A percentile compares a stretch with the other conserved stretches of the same genome.
Evolutionary conservation across 2,329 filamentous ascomycete species (phyloP).

Genomic region (Onygena corvina): DNA sequence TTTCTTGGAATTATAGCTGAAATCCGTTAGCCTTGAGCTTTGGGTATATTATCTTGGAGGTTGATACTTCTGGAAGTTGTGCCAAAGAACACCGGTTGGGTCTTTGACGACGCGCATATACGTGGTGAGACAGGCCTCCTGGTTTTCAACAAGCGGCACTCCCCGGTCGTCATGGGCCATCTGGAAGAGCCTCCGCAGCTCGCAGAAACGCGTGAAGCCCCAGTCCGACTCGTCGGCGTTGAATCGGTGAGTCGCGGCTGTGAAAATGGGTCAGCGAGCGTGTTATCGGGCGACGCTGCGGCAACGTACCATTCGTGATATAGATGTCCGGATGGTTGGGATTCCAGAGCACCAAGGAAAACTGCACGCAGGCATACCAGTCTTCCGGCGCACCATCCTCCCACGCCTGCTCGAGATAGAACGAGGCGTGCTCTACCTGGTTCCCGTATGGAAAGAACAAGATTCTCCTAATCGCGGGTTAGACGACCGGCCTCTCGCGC

Average conservation of each 20-base stretch:
- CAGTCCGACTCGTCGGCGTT: slow-evolving; percentile 94
- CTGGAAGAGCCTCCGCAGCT: slow-evolving; percentile 74
- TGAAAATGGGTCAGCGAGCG: slow-evolving; percentile 12
- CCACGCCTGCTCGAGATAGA: slow-evolving; percentile 93
- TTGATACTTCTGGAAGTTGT: slow-evolving; percentile 35
- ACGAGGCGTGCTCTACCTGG: slow-evolving; percentile 82
- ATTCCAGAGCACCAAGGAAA: slow-evolving; percentile 88
- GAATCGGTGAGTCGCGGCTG: slow-evolving; percentile 81
- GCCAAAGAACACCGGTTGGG: slow-evolving; percentile 39
- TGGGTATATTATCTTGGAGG: background rate
- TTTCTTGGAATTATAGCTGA: slow-evolving; percentile 89
- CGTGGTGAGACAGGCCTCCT: slow-evolving; percentile 36
- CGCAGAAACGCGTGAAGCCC: slow-evolving; percentile 95
- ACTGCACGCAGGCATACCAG: slow-evolving; percentile 95
- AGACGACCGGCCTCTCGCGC: slow-evolving; percentile 14
- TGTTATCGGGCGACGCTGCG: slow-evolving; percentile 1
- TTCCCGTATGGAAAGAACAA: slow-evolving; percentile 94
- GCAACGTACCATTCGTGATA: slow-evolving; percentile 52
- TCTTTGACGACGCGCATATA: slow-evolving; percentile 41
- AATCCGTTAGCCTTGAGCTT: slow-evolving; percentile 36
- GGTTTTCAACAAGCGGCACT: slow-evolving; percentile 43
- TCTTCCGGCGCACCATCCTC: slow-evolving; percentile 67
- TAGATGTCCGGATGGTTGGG: slow-evolving; percentile 80
- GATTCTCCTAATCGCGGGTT: slow-evolving; percentile 56
- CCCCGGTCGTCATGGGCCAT: slow-evolving; percentile 57